Evolutionary conservation across 2,329 filamentous ascomycete species (phyloP).

Genomic region (Helminthosporium solani): DNA sequence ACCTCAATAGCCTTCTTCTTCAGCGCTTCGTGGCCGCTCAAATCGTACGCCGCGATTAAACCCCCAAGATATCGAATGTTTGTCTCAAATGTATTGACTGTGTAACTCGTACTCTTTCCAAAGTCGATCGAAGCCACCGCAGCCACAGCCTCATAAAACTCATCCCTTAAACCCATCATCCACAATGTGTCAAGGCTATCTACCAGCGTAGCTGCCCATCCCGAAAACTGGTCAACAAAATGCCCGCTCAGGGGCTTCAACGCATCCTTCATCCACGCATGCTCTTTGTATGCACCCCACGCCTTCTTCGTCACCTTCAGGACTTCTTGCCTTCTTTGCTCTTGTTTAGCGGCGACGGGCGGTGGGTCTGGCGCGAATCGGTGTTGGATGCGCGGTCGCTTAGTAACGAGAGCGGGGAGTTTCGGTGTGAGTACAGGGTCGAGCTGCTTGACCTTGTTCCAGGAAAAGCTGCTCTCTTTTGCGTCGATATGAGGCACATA

Average conservation of each 20-base stretch:
- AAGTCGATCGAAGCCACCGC: conserved; percentile 78
- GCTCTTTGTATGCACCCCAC: conserved; percentile 61
- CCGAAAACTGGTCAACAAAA: conserved; percentile 60
- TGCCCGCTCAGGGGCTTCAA: conserved; percentile 58
- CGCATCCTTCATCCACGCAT: conserved; percentile 67
- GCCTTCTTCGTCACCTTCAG: conserved; percentile 34
- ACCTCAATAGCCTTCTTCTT: conserved; percentile 76
- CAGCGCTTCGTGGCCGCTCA: conserved; percentile 71
- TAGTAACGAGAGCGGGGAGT: conserved; percentile 26
- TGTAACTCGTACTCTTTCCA: conserved; percentile 63
- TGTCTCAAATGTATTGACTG: conserved; percentile 91
- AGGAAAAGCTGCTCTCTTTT: conserved; percentile 32
- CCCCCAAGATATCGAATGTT: conserved; percentile 89
- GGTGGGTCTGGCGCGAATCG: conserved; percentile 21
- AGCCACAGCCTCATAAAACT: conserved; percentile 76
- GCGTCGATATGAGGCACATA: conserved; percentile 24
- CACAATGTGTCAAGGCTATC: conserved; percentile 72
- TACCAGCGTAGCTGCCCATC: conserved; percentile 68
- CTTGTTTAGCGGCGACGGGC: conserved; percentile 23
- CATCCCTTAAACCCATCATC: conserved; percentile 77
- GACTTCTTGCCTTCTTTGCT: conserved; percentile 27
- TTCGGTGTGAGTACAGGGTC: conserved; percentile 29
- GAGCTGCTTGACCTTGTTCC: conserved; percentile 31
- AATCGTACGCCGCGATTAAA: conserved; percentile 79
- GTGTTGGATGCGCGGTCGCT: conserved; percentile 39